phyloP scores from a whole-genome alignment of 139 green algal species.

The Chlamydomonas sp. region DNA sequence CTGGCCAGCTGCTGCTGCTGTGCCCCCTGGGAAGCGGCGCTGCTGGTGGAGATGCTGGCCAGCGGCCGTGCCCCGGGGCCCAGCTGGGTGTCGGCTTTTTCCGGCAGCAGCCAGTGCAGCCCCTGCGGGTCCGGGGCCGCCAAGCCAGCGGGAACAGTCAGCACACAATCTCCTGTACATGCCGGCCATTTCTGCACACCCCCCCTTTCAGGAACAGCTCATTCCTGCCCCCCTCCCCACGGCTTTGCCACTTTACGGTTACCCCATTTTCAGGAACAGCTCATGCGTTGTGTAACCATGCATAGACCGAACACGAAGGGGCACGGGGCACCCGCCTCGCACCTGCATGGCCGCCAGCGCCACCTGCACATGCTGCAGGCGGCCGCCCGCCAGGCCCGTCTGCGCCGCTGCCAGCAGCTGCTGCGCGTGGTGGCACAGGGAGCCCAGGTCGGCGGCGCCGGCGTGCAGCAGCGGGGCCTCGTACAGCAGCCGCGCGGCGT shows the following conservation, averaged over 20 bases:
- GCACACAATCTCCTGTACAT: no score
- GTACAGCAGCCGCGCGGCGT: slow-evolving; percentile 20
- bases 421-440: not conserved
- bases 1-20: not conserved
- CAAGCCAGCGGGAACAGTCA: no score
- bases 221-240: no score
- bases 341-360: slow-evolving; percentile 36
- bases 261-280: no score
- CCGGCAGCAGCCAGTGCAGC: slow-evolving; percentile 30
- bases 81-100: not conserved
- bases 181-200: no score
- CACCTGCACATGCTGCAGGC: not conserved
- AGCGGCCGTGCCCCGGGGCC: not conserved
- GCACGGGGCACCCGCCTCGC: not conserved
- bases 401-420: not conserved
- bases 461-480: slow-evolving; percentile 15
- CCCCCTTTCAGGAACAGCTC: no score
- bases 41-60: not conserved
- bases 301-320: not conserved
- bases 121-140: not conserved
- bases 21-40: not conserved
- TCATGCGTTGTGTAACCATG: no score
- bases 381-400: not conserved
- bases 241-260: no score
- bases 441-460: slow-evolving; percentile 7